phyloP scores from a whole-genome alignment of 2,329 filamentous ascomycete species.

The Sarocladium brachiariae region DNA sequence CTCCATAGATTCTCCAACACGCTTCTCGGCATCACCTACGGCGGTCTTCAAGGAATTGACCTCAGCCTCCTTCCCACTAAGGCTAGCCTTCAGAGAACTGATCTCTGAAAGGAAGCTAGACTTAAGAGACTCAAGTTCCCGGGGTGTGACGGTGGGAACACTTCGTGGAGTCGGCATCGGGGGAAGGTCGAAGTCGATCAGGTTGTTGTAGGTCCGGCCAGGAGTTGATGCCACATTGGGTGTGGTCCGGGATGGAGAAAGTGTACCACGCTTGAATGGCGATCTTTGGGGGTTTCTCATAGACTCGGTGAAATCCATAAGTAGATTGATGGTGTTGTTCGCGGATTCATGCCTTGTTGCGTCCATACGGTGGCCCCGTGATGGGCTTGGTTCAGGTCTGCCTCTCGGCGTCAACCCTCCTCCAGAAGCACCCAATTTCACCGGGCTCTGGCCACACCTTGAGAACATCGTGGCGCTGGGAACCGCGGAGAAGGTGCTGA shows the following conservation, averaged over 20 bases:
- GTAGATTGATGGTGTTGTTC: constrained; percentile 70
- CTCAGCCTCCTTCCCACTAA: constrained; percentile 90
- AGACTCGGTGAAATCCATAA: constrained; percentile 85
- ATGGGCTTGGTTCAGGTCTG: constrained; percentile 26
- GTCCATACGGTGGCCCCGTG: neutral
- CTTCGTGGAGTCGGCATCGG: constrained; percentile 87
- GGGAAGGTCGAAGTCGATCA: constrained; percentile 78
- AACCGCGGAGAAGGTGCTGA: constrained; percentile 85
- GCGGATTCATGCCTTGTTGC: constrained; percentile 32
- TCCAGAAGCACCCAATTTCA: constrained; percentile 40
- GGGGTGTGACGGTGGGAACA: constrained; percentile 81
- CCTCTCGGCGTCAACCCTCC: constrained; percentile 33
- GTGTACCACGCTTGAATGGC: constrained; percentile 30
- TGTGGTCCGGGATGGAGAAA: constrained; percentile 5
- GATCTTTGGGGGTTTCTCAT: constrained; percentile 42
- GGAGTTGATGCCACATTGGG: constrained; percentile 35
- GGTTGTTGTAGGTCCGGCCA: constrained; percentile 33
- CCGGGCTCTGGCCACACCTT: constrained; percentile 60
- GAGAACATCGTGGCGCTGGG: constrained; percentile 73
- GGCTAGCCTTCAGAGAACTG: constrained; percentile 82
- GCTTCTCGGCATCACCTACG: constrained; percentile 82
- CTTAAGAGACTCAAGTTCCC: constrained; percentile 88
- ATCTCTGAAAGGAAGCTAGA: constrained; percentile 88
- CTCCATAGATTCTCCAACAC: constrained; percentile 81
- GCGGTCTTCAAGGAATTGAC: constrained; percentile 81